These are phyloP conservation scores for Penicillium sp. DNA, from an alignment of 2,329 filamentous ascomycete species.

Conservation along the genomic window DNA sequence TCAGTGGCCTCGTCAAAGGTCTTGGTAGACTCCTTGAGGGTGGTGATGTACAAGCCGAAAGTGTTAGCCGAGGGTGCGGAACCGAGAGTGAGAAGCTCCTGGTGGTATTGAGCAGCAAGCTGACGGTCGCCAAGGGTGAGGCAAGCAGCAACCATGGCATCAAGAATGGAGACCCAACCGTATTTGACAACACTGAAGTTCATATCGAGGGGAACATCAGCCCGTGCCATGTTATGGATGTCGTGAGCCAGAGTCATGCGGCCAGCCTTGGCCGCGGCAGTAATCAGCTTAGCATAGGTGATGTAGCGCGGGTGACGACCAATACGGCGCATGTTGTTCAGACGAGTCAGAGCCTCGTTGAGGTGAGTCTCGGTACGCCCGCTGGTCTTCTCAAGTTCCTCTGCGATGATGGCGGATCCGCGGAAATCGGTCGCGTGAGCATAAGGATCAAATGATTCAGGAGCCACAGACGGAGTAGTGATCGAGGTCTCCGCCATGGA, in stretches of 20 bases:
- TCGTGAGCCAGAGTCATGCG: slow-evolving; percentile 81
- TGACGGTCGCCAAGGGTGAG: slow-evolving; percentile 78
- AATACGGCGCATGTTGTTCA: slow-evolving; percentile 89
- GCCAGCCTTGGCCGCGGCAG: slow-evolving; percentile 79
- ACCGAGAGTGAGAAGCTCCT: slow-evolving; percentile 87
- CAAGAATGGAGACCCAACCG: slow-evolving; percentile 93
- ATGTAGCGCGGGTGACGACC: slow-evolving; percentile 93
- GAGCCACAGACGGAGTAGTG: slow-evolving; percentile 61
- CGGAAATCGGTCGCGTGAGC: slow-evolving; percentile 88
- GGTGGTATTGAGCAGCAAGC: slow-evolving; percentile 81
- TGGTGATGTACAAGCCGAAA: slow-evolving; percentile 98
- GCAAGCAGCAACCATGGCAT: slow-evolving; percentile 93
- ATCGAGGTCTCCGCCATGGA: slow-evolving; percentile 46
- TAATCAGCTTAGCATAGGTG: slow-evolving; percentile 93
- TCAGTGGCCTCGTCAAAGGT: slow-evolving; percentile 97
- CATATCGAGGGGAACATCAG: slow-evolving; percentile 79
- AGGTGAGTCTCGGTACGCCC: slow-evolving; percentile 71
- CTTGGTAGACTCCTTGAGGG: slow-evolving; percentile 92
- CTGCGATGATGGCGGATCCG: slow-evolving; percentile 85
- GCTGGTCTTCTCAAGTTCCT: slow-evolving; percentile 78
- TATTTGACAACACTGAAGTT: slow-evolving; percentile 88
- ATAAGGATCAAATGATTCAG: slow-evolving; percentile 89
- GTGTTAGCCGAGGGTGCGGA: slow-evolving; percentile 94
- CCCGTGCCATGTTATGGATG: slow-evolving; percentile 82
- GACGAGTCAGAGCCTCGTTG: slow-evolving; percentile 75